phyloP scores from a whole-genome alignment of 345 rosid species.

The Viola odorata region DNA sequence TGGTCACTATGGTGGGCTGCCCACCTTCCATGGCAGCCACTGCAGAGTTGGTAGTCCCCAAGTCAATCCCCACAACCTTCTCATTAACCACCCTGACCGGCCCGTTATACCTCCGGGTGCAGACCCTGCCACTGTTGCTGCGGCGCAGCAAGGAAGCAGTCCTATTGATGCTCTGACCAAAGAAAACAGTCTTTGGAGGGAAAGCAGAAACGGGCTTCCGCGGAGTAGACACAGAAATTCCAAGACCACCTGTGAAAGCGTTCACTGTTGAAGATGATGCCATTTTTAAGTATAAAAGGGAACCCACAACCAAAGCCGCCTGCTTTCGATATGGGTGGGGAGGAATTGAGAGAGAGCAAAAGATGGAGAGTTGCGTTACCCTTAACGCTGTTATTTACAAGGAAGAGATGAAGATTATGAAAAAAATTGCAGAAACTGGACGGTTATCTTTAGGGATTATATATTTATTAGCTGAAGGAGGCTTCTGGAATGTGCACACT shows the following conservation, averaged over 20 bases:
- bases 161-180: not conserved
- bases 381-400: too few relatives aligned
- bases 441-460: too few relatives aligned
- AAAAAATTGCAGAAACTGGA: too few relatives aligned
- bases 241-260: constrained; percentile 40
- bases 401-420: too few relatives aligned
- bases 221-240: constrained; percentile 7
- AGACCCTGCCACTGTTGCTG: not conserved
- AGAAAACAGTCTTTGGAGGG: not conserved
- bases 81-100: constrained; percentile 70
- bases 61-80: constrained; percentile 91
- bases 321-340: too few relatives aligned
- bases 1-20: constrained; percentile 86
- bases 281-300: too few relatives aligned
- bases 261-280: too few relatives aligned
- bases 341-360: too few relatives aligned
- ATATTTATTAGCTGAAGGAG: too few relatives aligned
- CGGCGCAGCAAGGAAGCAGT: not conserved
- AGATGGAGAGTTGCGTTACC: too few relatives aligned
- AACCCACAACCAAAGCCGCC: too few relatives aligned
- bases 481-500: too few relatives aligned
- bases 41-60: constrained; percentile 95
- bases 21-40: constrained; percentile 99
- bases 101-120: constrained; percentile 34
- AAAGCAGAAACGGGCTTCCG: not conserved